phyloP scores from a whole-genome alignment of 2,329 filamentous ascomycete genomes.

The Sporothrix globosa region DNA sequence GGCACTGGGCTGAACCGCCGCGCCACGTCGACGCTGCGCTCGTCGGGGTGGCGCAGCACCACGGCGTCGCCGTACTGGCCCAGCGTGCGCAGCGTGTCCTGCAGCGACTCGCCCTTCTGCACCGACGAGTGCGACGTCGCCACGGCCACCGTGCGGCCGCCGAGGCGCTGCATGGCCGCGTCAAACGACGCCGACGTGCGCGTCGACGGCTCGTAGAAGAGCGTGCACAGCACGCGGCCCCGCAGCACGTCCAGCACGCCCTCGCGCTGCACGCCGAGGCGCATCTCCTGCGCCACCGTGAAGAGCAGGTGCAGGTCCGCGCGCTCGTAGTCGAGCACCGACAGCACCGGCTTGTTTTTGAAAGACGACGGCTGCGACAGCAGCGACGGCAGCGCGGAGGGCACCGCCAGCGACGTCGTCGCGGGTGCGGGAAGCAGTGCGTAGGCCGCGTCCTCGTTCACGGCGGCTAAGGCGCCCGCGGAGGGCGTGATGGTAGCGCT shows the following conservation, averaged over 20 bases:
- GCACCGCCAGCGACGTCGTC: slow-evolving; percentile 24
- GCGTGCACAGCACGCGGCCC: slow-evolving; percentile 81
- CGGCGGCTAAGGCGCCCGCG: slow-evolving; percentile 46
- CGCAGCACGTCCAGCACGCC: slow-evolving; percentile 86
- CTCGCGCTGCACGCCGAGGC: slow-evolving; percentile 87
- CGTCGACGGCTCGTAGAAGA: slow-evolving; percentile 98
- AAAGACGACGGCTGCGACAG: slow-evolving; percentile 77
- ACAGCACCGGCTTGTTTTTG: slow-evolving; percentile 87
- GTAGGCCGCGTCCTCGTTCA: not conserved
- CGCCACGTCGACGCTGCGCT: slow-evolving; percentile 77
- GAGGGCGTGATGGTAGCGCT: slow-evolving; percentile 36
- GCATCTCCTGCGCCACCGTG: slow-evolving; percentile 97
- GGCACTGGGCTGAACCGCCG: slow-evolving; percentile 87
- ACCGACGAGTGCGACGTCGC: slow-evolving; percentile 84
- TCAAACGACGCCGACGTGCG: slow-evolving; percentile 95
- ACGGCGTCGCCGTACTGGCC: slow-evolving; percentile 94
- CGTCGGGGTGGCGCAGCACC: slow-evolving; percentile 90
- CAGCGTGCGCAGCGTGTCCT: slow-evolving; percentile 90
- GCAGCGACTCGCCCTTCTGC: slow-evolving; percentile 90
- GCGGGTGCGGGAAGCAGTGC: not conserved
- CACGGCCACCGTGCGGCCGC: slow-evolving; percentile 81
- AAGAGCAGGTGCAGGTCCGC: slow-evolving; percentile 91
- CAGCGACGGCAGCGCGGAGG: slow-evolving; percentile 62
- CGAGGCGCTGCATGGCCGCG: slow-evolving; percentile 96
- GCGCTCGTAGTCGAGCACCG: slow-evolving; percentile 86